Percentiles rank a stretch among this genome's conserved stretches.
phyloP scores from a whole-genome alignment of 306 rosid genomes.

The Hippophae tibetana region DNA sequence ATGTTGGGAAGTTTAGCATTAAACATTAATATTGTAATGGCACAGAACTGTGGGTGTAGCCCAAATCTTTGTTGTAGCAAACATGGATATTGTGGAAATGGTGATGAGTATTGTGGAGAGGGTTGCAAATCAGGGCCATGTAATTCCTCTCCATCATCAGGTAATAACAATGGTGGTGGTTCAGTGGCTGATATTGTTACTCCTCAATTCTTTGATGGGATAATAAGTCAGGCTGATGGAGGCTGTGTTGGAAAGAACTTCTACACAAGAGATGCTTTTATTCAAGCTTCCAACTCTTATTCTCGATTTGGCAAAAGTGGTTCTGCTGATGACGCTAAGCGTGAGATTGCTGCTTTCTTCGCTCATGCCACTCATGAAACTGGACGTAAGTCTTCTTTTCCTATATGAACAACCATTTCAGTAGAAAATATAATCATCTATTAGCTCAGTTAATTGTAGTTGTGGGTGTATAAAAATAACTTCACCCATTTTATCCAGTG shows the following conservation, averaged over 20 bases:
- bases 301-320: constrained; percentile 6
- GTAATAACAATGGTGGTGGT: neutral
- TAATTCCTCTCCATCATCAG: neutral
- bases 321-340: constrained; percentile 18
- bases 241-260: constrained; percentile 21
- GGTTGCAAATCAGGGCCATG: constrained; percentile 23
- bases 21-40: too few relatives aligned
- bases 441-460: neutral
- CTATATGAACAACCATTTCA: neutral
- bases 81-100: too few relatives aligned
- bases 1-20: too few relatives aligned
- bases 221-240: constrained; percentile 11
- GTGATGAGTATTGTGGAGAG: neutral
- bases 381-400: constrained; percentile 13
- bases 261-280: constrained; percentile 24
- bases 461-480: too few relatives aligned
- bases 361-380: constrained; percentile 29
- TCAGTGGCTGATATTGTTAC: constrained; percentile 21
- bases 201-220: constrained; percentile 10
- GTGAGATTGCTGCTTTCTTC: constrained; percentile 29
- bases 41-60: too few relatives aligned
- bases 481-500: too few relatives aligned
- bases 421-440: neutral
- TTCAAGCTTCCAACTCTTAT: constrained; percentile 12
- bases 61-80: too few relatives aligned